Percentiles rank a stretch among this genome's conserved stretches.
phyloP scores from a whole-genome alignment of 2,329 filamentous ascomycete species.

The Trichophyton verrucosum region DNA sequence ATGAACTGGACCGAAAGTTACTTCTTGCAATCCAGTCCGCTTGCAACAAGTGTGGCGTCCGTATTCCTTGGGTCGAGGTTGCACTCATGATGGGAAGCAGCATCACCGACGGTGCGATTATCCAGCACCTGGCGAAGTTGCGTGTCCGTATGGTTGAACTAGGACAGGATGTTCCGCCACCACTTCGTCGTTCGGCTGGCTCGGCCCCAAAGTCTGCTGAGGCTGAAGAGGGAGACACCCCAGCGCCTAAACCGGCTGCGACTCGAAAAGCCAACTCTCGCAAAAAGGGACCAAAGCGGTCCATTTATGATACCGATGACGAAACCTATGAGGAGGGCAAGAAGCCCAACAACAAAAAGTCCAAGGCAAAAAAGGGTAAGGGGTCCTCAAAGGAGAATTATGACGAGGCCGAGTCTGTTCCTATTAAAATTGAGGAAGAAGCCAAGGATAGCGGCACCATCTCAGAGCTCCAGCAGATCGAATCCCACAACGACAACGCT shows the following conservation, averaged over 20 bases:
- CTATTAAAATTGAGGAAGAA: not conserved
- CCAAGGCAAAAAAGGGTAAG: not conserved
- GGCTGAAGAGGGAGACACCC: too few species aligned
- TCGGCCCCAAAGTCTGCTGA: not conserved
- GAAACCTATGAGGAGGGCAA: not conserved
- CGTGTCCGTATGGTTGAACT: conserved; percentile 24
- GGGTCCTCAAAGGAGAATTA: not conserved
- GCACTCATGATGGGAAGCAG: conserved; percentile 28
- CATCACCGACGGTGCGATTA: conserved; percentile 34
- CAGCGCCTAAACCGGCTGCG: not conserved
- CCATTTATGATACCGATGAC: not conserved
- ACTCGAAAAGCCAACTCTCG: not conserved
- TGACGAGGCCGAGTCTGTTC: not conserved
- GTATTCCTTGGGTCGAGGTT: conserved; percentile 33
- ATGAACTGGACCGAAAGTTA: conserved; percentile 32
- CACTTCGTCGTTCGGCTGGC: conserved; percentile 24
- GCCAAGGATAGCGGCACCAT: not conserved
- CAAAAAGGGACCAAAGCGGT: conserved; percentile 10
- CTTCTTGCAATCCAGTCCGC: conserved; percentile 32
- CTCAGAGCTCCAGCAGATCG: not conserved
- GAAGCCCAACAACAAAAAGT: not conserved
- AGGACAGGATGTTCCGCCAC: conserved; percentile 28
- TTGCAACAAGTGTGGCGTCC: conserved; percentile 27
- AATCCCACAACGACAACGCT: not conserved
- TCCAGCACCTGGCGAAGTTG: conserved; percentile 37